Evolutionary conservation across 2,329 filamentous ascomycete genomes (phyloP).

Genomic region (Emericellopsis atlantica): DNA sequence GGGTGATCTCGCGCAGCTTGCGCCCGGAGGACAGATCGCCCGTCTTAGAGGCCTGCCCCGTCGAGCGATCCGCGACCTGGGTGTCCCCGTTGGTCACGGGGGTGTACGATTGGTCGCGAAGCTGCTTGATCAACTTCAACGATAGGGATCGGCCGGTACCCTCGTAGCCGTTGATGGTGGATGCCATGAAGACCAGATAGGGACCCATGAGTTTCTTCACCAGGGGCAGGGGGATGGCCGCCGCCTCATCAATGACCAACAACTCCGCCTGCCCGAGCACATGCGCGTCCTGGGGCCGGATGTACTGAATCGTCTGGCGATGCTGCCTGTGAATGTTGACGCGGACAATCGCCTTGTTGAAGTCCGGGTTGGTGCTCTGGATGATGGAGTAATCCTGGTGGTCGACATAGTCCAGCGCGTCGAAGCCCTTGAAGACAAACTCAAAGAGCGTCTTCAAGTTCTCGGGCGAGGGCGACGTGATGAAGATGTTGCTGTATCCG

Average conservation of each 20-base stretch:
- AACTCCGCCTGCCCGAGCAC: conserved; percentile 90
- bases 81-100: conserved; percentile 40
- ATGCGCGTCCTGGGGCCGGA: conserved; percentile 90
- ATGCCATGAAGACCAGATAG: conserved; percentile 98
- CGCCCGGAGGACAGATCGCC: conserved; percentile 55
- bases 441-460: conserved; percentile 98
- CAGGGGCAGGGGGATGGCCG: conserved; percentile 85
- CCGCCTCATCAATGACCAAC: conserved; percentile 93
- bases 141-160: conserved; percentile 91
- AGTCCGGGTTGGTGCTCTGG: conserved; percentile 94
- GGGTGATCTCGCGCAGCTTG: conserved; percentile 79
- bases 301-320: conserved; percentile 96
- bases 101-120: conserved; percentile 79
- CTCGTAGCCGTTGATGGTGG: conserved; percentile 97
- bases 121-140: conserved; percentile 90
- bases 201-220: conserved; percentile 92
- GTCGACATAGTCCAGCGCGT: conserved; percentile 84
- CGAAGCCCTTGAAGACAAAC: conserved; percentile 97
- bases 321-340: conserved; percentile 94
- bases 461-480: conserved; percentile 93
- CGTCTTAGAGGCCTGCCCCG: conserved; percentile 58
- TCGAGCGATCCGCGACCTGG: conserved; percentile 64
- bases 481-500: conserved; percentile 98
- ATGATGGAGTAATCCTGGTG: conserved; percentile 97
- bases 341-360: conserved; percentile 96